A percentile compares a stretch with the other conserved stretches of the same genome.
Evolutionary conservation across 1,139 yeast species (phyloP).

Genomic region (Saccharomyces hybrid): DNA sequence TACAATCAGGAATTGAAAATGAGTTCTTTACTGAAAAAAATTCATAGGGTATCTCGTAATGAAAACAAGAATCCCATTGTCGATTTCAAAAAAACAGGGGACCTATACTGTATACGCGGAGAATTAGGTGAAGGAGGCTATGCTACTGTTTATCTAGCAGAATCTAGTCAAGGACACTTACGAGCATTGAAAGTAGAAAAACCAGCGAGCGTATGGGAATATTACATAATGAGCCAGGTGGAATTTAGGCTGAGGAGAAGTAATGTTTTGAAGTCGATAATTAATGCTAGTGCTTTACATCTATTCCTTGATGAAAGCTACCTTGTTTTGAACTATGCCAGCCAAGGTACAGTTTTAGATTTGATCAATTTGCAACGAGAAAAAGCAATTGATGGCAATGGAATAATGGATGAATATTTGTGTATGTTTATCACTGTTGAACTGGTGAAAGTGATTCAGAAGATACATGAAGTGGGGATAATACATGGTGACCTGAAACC

Average conservation of each 20-base stretch:
- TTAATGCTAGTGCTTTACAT: conserved; percentile 48
- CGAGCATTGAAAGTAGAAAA: conserved; percentile 69
- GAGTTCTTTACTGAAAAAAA: conserved; percentile 34
- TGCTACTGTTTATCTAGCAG: conserved; percentile 72
- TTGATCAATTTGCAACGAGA: conserved; percentile 46
- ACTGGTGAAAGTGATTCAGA: conserved; percentile 51
- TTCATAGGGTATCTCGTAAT: conserved; percentile 33
- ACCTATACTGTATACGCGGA: conserved; percentile 48
- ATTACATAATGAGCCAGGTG: conserved; percentile 56
- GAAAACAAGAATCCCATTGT: conserved; percentile 34
- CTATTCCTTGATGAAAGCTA: conserved; percentile 68
- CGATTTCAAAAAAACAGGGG: conserved; percentile 38
- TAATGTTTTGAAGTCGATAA: conserved; percentile 37
- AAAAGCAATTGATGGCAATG: conserved; percentile 15
- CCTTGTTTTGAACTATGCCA: conserved; percentile 57
- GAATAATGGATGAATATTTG: conserved; percentile 22
- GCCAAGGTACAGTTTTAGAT: conserved; percentile 72
- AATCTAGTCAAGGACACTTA: conserved; percentile 49
- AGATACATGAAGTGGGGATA: conserved; percentile 56
- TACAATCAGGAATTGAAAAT: conserved; percentile 31
- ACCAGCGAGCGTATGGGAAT: conserved; percentile 77
- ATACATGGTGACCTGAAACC: conserved; percentile 85
- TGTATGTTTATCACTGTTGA: conserved; percentile 60
- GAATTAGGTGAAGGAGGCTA: conserved; percentile 76
- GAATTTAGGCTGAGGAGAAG: conserved; percentile 33